A percentile compares a stretch with the other conserved stretches of the same genome.
phyloP scores from a whole-genome alignment of 2,329 filamentous ascomycete species.

The Phialophora verrucosa region DNA sequence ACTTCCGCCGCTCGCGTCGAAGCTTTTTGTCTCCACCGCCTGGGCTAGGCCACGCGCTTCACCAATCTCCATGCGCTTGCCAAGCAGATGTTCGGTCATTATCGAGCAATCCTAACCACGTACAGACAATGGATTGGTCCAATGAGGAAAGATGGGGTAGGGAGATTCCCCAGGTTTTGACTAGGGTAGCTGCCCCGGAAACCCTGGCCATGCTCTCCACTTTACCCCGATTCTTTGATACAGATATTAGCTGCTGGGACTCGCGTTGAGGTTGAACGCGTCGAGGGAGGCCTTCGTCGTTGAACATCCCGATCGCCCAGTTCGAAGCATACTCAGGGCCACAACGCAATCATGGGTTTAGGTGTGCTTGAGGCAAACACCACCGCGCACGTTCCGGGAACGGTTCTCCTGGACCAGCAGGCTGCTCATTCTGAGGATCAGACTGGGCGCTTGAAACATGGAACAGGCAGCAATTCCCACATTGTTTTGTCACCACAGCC shows the following conservation, averaged over 20 bases:
- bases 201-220: slow-evolving; percentile 19
- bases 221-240: slow-evolving; percentile 17
- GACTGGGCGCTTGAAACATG: slow-evolving; percentile 29
- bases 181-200: background rate
- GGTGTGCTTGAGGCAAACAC: slow-evolving; percentile 42
- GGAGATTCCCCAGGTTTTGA: slow-evolving; percentile 16
- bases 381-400: slow-evolving; percentile 42
- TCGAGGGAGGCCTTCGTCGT: background rate
- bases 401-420: slow-evolving; percentile 40
- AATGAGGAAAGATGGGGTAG: slow-evolving; percentile 21
- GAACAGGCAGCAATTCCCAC: slow-evolving; percentile 24
- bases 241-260: slow-evolving; percentile 1
- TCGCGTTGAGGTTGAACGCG: slow-evolving; percentile 2
- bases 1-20: background rate
- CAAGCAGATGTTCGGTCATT: background rate
- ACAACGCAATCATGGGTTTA: slow-evolving; percentile 39
- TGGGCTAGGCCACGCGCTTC: slow-evolving; percentile 6
- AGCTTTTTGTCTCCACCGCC: slow-evolving; percentile 8
- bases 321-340: background rate
- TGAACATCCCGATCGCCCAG: background rate
- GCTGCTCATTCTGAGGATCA: slow-evolving; percentile 25
- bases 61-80: background rate
- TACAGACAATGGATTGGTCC: slow-evolving; percentile 20
- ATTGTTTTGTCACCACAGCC: slow-evolving; percentile 46
- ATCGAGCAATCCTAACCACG: slow-evolving; percentile 7